A percentile compares a stretch with the other conserved stretches of the same genome.
Evolutionary conservation across 2,329 filamentous ascomycete species (phyloP).

Genomic region (Calycina herbarum): DNA sequence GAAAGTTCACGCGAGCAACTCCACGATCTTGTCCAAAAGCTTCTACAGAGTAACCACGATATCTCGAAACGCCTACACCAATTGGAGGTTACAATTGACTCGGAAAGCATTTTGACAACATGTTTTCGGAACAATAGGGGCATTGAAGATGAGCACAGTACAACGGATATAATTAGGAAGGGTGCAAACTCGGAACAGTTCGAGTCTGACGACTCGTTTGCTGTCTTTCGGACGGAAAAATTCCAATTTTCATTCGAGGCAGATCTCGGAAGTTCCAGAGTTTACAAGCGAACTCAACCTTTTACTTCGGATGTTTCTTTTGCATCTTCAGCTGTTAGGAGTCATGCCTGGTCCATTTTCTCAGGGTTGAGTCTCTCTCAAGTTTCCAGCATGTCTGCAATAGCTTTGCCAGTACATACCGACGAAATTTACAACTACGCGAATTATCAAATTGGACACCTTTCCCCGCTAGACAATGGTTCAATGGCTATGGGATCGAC

Average conservation of each 20-base stretch:
- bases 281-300: constrained; percentile 10
- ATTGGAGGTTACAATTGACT: not conserved
- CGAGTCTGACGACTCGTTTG: not conserved
- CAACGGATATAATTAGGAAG: not conserved
- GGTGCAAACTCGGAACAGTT: not conserved
- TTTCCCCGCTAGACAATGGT: too few relatives aligned
- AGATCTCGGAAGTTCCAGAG: constrained; percentile 10
- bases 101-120: not conserved
- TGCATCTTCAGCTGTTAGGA: constrained; percentile 9
- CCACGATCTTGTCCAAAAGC: not conserved
- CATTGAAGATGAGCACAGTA: not conserved
- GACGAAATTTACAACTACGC: constrained; percentile 9
- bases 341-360: constrained; percentile 14
- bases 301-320: constrained; percentile 13
- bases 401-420: constrained; percentile 11
- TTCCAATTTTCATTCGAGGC: not conserved
- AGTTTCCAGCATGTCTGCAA: constrained; percentile 12
- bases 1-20: not conserved
- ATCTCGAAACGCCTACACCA: not conserved
- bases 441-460: not conserved
- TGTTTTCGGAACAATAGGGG: not conserved
- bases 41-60: not conserved
- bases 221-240: not conserved
- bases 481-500: too few relatives aligned
- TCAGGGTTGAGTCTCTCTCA: constrained; percentile 15